These are phyloP conservation scores for Botrytis elliptica DNA, from an alignment of 2,329 filamentous ascomycete genomes.

Conservation along the genomic window DNA sequence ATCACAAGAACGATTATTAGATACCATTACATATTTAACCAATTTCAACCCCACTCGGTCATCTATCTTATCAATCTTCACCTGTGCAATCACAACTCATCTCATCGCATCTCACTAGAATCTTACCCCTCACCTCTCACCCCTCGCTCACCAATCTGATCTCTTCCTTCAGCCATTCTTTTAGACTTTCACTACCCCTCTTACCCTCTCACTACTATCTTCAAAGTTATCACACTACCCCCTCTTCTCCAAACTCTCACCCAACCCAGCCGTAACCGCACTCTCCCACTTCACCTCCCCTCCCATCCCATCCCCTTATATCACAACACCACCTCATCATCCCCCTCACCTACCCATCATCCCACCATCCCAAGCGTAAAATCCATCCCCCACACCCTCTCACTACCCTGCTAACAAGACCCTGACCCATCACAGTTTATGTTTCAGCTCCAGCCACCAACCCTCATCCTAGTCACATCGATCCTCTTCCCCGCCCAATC, in stretches of 20 bases:
- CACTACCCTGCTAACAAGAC: background rate
- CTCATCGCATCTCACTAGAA: background rate
- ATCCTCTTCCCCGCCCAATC: background rate
- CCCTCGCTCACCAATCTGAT: background rate
- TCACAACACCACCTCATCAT: background rate
- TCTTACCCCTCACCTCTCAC: background rate
- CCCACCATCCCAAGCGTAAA: background rate
- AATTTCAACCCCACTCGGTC: background rate
- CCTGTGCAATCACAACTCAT: background rate
- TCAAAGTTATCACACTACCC: background rate
- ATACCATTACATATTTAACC: background rate
- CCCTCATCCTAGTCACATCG: background rate
- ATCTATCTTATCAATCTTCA: background rate
- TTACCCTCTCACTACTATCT: background rate
- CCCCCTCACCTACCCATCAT: background rate
- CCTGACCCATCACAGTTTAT: background rate
- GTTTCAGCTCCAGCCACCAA: conserved; percentile 12
- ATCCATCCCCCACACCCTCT: background rate
- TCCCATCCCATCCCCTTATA: background rate
- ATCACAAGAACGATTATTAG: background rate
- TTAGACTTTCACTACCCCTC: background rate
- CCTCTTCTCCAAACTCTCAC: background rate
- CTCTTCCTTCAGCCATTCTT: background rate
- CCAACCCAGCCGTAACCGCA: background rate
- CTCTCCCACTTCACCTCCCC: background rate